Percentiles rank a stretch among this genome's conserved stretches.
Conservation (phyloP, 2,329 filamentous ascomycete genomes). For the Aspergillus tanneri region DNA sequence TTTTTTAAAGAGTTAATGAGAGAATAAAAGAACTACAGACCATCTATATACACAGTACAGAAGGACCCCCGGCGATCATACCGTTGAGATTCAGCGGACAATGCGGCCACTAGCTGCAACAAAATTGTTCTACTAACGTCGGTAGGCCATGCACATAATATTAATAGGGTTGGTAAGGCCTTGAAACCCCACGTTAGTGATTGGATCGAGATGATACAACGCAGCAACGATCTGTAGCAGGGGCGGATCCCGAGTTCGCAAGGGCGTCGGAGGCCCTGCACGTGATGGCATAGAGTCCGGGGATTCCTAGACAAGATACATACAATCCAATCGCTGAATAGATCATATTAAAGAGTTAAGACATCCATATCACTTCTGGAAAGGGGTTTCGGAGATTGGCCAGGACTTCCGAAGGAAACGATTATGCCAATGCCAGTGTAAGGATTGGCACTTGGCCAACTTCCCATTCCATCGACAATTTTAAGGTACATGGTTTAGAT, state of each 20-base stretch:
- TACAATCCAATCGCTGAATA: not conserved
- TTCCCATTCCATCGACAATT: constrained; percentile 14
- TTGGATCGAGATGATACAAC: constrained; percentile 20
- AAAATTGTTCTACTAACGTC: constrained; percentile 3
- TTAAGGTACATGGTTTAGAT: too few relatives aligned
- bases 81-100: constrained; percentile 6
- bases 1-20: too few relatives aligned
- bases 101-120: constrained; percentile 3
- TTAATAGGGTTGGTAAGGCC: constrained; percentile 3
- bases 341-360: not conserved
- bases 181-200: constrained; percentile 10
- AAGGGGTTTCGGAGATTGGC: too few relatives aligned
- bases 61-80: too few relatives aligned
- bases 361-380: not conserved
- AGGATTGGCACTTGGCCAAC: constrained; percentile 19
- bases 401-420: not conserved
- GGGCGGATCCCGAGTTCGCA: constrained; percentile 17
- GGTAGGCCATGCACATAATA: constrained; percentile 11
- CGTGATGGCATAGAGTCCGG: not conserved
- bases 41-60: too few relatives aligned
- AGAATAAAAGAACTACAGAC: too few relatives aligned
- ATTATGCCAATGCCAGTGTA: constrained; percentile 1
- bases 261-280: not conserved
- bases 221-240: constrained; percentile 15
- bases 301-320: not conserved